phyloP scores from a whole-genome alignment of 331 rosid genomes.

The Arachis monticola region DNA sequence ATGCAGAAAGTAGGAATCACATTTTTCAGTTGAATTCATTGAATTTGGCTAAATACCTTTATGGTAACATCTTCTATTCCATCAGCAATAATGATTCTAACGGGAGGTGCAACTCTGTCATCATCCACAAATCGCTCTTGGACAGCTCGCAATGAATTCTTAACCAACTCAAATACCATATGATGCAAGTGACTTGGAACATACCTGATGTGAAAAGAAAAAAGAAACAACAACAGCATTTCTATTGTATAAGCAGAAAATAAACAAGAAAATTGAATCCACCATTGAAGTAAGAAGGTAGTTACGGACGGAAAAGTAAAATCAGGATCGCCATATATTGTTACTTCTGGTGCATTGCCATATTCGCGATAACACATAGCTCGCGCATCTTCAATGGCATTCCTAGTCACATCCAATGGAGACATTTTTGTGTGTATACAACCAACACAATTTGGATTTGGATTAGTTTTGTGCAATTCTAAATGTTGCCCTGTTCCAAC shows the following conservation, averaged over 20 bases:
- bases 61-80: slow-evolving; percentile 94
- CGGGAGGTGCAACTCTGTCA: slow-evolving; percentile 67
- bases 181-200: slow-evolving; percentile 91
- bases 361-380: slow-evolving; percentile 68
- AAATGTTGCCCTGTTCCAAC: slow-evolving; percentile 72
- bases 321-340: slow-evolving; percentile 70
- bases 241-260: no score
- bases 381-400: slow-evolving; percentile 77
- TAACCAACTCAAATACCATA: slow-evolving; percentile 94
- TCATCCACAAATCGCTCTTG: slow-evolving; percentile 80
- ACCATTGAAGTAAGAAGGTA: background rate
- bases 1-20: no score
- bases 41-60: slow-evolving; percentile 54
- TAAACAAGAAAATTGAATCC: no score
- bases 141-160: slow-evolving; percentile 91
- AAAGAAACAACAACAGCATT: slow-evolving; percentile 11
- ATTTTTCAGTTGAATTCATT: no score
- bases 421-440: slow-evolving; percentile 76
- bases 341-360: slow-evolving; percentile 74
- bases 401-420: slow-evolving; percentile 61
- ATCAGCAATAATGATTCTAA: slow-evolving; percentile 84
- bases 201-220: slow-evolving; percentile 53
- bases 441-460: slow-evolving; percentile 70
- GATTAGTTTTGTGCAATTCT: slow-evolving; percentile 81
- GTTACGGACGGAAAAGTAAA: slow-evolving; percentile 86